A percentile compares a stretch with the other conserved stretches of the same genome.
phyloP scores from a whole-genome alignment of 305 asterid species.

The Fraxinus platypoda region DNA sequence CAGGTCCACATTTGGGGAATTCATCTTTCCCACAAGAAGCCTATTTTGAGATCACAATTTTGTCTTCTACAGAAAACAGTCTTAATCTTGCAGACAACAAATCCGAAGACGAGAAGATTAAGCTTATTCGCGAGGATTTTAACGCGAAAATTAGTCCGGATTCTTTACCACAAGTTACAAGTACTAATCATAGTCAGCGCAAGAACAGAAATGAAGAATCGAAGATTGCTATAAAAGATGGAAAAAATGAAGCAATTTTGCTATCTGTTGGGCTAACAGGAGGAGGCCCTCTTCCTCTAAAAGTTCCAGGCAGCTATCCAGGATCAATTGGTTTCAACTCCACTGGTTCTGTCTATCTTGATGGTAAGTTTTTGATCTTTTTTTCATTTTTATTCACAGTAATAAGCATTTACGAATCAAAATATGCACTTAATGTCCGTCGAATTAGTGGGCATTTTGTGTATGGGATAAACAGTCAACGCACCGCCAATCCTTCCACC shows the following conservation, averaged over 20 bases:
- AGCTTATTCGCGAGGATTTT: constrained; percentile 59
- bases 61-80: constrained; percentile 27
- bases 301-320: constrained; percentile 62
- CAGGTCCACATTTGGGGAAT: constrained; percentile 69
- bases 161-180: constrained; percentile 25
- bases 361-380: constrained; percentile 38
- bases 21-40: constrained; percentile 89
- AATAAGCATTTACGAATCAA: constrained; percentile 7
- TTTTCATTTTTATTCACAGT: neutral
- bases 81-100: constrained; percentile 17
- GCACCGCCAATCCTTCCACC: neutral
- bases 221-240: constrained; percentile 25
- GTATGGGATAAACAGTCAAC: neutral
- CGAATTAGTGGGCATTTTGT: neutral
- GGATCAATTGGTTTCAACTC: constrained; percentile 78
- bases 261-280: constrained; percentile 58
- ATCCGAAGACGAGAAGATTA: constrained; percentile 59
- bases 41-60: constrained; percentile 67
- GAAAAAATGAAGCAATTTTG: constrained; percentile 21
- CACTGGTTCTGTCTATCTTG: constrained; percentile 58
- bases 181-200: constrained; percentile 32
- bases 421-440: neutral
- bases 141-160: constrained; percentile 41
- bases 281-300: constrained; percentile 45
- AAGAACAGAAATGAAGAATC: constrained; percentile 38